These are phyloP conservation scores for Solanum pennellii DNA, from an alignment of 257 asterid genomes.

Conservation along the genomic window DNA sequence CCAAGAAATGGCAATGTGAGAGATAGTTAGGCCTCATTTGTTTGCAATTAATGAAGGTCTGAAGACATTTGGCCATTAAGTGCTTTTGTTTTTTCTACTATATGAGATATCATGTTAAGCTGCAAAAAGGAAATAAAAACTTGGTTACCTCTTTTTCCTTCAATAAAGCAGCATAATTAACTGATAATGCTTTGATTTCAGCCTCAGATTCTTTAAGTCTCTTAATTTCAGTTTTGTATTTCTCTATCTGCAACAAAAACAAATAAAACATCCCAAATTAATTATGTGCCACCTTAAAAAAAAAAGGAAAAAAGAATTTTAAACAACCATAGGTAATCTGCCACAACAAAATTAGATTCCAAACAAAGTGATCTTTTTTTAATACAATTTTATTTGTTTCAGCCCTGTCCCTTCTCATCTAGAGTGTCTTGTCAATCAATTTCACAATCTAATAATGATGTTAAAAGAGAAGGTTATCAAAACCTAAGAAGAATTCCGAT, in stretches of 20 bases:
- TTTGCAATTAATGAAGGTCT: neutral
- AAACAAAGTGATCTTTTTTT: neutral
- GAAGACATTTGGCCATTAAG: neutral
- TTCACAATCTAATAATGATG: neutral
- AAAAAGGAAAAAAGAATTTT: neutral
- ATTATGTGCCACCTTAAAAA: neutral
- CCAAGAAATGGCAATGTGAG: constrained; percentile 1
- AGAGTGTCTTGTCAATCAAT: neutral
- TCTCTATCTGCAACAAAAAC: constrained; percentile 39
- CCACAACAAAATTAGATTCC: neutral
- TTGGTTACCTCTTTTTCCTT: constrained; percentile 77
- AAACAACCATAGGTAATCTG: neutral
- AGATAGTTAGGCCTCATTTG: neutral
- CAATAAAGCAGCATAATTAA: constrained; percentile 86
- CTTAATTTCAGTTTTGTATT: constrained; percentile 59
- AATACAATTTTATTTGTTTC: neutral
- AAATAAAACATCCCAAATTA: neutral
- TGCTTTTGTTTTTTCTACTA: neutral
- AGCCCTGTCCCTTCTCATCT: neutral
- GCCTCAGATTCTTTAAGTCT: constrained; percentile 93
- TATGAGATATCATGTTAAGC: neutral
- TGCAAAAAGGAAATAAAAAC: neutral
- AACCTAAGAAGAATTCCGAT: neutral
- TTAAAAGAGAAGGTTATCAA: neutral
- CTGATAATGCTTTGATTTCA: constrained; percentile 84